Base-by-base conservation (phyloP, 805 yeast species). In the Suhomyces vadensis region DNA sequence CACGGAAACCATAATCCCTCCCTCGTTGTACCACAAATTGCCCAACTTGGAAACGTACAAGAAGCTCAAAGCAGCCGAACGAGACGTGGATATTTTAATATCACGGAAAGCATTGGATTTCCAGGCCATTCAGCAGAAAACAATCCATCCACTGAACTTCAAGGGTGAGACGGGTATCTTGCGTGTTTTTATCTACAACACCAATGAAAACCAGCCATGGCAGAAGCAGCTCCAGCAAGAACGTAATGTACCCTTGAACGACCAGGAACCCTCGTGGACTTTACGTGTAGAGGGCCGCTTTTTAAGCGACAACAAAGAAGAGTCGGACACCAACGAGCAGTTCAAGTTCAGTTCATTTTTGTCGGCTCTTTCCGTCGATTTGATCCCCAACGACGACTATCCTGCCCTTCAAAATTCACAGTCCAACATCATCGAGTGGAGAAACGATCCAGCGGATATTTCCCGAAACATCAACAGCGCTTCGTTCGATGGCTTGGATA, bases 191-290 rank as follows among this genome's bases (percentile, higher is more conserved):
- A 73, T 94, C 14, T 89, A 91, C 56, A 89, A 87, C 60, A 84
- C 88, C 4, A 72, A 85, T 23, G 87, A 83, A 49, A 87, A 87
- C 61, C 98, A 92, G 67, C 87, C 92, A 35, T 94, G 98, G 98
- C 77, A 72, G 47, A 60, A 60, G 25, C 67, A 63, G 46, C 54
- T 61, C 35, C 47, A 46, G 13, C 63, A 61, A 40, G 52, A 51
- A n/a, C 49, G 52, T 37, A 55, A 57, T n/a, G 43, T 50, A 3
- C 46, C 49, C 10, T 11, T 44, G 2, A 41, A 54, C 3, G 53
- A 57, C 5, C 52, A 51, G 5, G 79, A 74, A 35, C 77, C 87
- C 2, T 61, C 79, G 1, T 92, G 97, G 97, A 85, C 94, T 1
- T 74, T 92, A 52, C 75, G 95, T 45, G 78, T 94, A 20, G 98